Evolutionary conservation across 305 asterid species (phyloP), one percentile per base, ranked within the genome.

Genomic region (Fraxinus sp.): DNA sequence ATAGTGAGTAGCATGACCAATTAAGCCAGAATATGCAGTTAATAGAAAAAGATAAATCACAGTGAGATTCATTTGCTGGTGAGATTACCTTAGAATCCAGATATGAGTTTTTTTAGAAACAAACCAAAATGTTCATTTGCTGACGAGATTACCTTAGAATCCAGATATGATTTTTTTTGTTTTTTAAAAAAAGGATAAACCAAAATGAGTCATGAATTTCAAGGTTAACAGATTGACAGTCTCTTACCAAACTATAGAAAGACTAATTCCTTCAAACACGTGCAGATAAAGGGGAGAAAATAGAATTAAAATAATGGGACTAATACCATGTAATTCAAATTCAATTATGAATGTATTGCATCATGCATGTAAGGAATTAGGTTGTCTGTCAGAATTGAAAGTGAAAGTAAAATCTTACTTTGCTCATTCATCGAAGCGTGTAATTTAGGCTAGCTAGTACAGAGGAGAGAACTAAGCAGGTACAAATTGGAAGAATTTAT

Each of bases 401-500:
- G 18, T 68, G 36, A 28, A 68, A 68, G 18, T 28, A 26, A 28
- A 68, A 24, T 66, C 44, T 20, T 52, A 49, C 11, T 59, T 30
- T 28, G 24, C 9, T 64, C 73, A 4, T 36, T 44, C 36, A 32
- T 32, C 7, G 30, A 76, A 39, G 24, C 36, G 33, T 30, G 36
- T 39, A 71, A 52, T 24, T 22, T 62, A 14, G 84, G 28, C 44
- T 41, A 64, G 36, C 55, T 77, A 80, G 35, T 74, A 52, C 32
- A 28, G 49, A 68, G 77, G 71, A 14, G 30, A 68, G 73, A 62
- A 78, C 11, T 39, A 20, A 72, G 33, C 70, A 76, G 36, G 74
- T 55, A 76, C 32, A 78, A 77, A 82, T 79, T 44, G 57, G 79
- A 82, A 35, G 32, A 74, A 84, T n/a, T 79, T 24, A 80, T 14